Base-by-base conservation (phyloP, 164 flowering plant genomes). In the Nelumbo lutea region DNA sequence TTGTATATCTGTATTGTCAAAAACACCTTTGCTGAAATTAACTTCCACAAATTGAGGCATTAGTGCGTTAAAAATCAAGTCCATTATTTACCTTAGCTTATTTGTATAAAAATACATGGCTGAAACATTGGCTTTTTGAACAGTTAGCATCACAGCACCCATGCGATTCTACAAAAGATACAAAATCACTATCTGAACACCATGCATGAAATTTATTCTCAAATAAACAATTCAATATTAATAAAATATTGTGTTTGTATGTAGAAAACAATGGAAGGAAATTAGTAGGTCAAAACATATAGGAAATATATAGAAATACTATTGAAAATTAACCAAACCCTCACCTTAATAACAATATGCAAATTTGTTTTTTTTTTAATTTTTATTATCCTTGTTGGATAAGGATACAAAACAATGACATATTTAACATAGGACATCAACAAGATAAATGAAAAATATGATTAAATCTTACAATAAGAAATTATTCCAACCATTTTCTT, bases 111-210 rank as follows among this genome's bases (percentile, higher is more conserved):
- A 96, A 53, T 81, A 76, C 91, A 91, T 80, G 62, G 99, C 97
- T 56, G 42, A 59, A 6, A 48, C 2, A 73, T 91, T 96, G 64
- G 81, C 77, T 77, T 82, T 96, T 72, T 90, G 97, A 77, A 96
- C 99, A 14, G 99, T 96, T 57, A 96, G 79, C 82, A 96, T 76
- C 69, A 96, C 93, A 72, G 96, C 97, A 73, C 85, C 78, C 97
- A 93, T 91, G 59, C 58, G 62, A 59, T 79, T 87, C 98, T 95
- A 73, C 75, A 77, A 38, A 53, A 70, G 38, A 63, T n/a, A 38
- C 3, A 68, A 67, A 52, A 40, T 41, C 48, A 46, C 57, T 42
- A 27, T 2, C 64, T 10, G 27, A 27, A 42, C 46, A 42, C 45
- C n/a, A 60, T 62, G 11, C 53, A n/a, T 7, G 45, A 13, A 58